phyloP scores from a whole-genome alignment of 73 alveolate genomes.

The Uronychia setigera region DNA sequence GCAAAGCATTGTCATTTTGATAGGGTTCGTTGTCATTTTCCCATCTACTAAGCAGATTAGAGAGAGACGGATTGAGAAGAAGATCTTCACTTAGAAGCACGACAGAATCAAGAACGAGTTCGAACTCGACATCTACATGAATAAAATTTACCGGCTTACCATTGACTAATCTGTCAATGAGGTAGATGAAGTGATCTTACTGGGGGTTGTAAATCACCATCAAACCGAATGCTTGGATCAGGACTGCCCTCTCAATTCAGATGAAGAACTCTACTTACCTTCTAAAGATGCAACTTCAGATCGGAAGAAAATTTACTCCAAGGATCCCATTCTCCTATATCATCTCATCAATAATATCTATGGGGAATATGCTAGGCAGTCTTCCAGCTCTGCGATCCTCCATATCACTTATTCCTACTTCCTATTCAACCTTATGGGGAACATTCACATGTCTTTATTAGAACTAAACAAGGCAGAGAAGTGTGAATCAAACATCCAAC shows the following conservation, averaged over 20 bases:
- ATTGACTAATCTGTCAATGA: constrained; percentile 3
- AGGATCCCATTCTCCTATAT: constrained; percentile 35
- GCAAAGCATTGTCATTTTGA: constrained; percentile 17
- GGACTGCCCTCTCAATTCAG: constrained; percentile 38
- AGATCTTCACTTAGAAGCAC: constrained; percentile 6
- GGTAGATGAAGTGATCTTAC: constrained; percentile 9
- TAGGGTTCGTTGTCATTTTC: constrained; percentile 30
- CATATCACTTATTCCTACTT: constrained; percentile 43
- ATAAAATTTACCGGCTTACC: constrained; percentile 5
- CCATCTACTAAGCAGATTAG: constrained; percentile 17
- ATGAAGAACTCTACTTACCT: constrained; percentile 24
- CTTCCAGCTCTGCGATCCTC: constrained; percentile 22
- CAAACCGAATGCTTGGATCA: constrained; percentile 37
- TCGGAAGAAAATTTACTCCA: constrained; percentile 26
- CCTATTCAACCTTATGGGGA: constrained; percentile 52
- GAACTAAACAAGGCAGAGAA: constrained; percentile 38
- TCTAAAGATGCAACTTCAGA: constrained; percentile 12
- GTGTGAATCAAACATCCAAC: constrained; percentile 18
- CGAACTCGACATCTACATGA: constrained; percentile 38
- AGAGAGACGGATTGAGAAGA: not conserved
- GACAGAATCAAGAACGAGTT: constrained; percentile 38
- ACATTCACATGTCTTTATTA: constrained; percentile 36
- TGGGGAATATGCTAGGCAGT: constrained; percentile 12
- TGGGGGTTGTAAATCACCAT: constrained; percentile 37
- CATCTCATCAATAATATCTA: constrained; percentile 37